Evolutionary conservation across 805 yeast genomes (phyloP).

Genomic region (Ogataea neopini): DNA sequence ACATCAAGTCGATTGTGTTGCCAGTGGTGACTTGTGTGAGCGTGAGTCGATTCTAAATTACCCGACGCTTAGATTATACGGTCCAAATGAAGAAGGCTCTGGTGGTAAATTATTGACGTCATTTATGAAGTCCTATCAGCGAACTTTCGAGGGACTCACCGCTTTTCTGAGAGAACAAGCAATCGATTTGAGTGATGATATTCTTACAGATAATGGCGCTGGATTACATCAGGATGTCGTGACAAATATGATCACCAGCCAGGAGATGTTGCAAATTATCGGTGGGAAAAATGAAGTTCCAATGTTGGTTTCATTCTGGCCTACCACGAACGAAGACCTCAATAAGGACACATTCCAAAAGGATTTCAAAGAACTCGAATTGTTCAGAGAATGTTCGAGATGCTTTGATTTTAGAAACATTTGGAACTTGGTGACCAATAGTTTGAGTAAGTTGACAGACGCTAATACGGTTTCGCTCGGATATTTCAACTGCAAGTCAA

Average conservation of each 20-base stretch:
- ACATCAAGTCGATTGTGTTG: slow-evolving; percentile 83
- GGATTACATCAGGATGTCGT: slow-evolving; percentile 4
- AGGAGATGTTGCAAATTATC: slow-evolving; percentile 47
- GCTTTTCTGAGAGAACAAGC: slow-evolving; percentile 56
- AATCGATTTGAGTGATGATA: slow-evolving; percentile 42
- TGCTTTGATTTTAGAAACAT: slow-evolving; percentile 52
- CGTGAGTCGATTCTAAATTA: slow-evolving; percentile 62
- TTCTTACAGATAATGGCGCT: slow-evolving; percentile 25
- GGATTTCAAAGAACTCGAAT: slow-evolving; percentile 35
- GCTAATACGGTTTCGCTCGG: slow-evolving; percentile 35
- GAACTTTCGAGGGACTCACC: slow-evolving; percentile 50
- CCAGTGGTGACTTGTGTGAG: slow-evolving; percentile 81
- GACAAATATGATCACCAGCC: slow-evolving; percentile 29
- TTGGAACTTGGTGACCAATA: slow-evolving; percentile 61
- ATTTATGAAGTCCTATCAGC: slow-evolving; percentile 48
- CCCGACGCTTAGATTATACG: slow-evolving; percentile 73
- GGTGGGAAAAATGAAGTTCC: slow-evolving; percentile 55
- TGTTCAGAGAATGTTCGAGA: slow-evolving; percentile 46
- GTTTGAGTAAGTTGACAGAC: slow-evolving; percentile 30
- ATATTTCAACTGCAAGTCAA: slow-evolving; percentile 59
- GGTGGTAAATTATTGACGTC: slow-evolving; percentile 40
- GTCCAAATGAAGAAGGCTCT: slow-evolving; percentile 47
- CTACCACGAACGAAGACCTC: slow-evolving; percentile 48
- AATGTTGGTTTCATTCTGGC: slow-evolving; percentile 65
- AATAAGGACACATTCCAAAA: slow-evolving; percentile 34